phyloP scores from a whole-genome alignment of 257 asterid species.

The Ballota nigra region DNA sequence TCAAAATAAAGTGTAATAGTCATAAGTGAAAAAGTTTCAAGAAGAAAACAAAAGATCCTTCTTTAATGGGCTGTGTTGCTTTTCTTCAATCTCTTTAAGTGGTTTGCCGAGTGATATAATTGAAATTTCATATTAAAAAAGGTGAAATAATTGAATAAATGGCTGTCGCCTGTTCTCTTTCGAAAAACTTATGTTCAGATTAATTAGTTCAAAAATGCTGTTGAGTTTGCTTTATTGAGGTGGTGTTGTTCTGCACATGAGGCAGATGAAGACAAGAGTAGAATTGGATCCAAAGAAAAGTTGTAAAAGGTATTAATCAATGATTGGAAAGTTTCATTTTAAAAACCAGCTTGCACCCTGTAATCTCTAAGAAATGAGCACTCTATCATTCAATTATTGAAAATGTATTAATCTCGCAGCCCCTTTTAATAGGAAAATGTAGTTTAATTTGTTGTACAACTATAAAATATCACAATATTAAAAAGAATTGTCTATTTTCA shows the following conservation, averaged over 20 bases:
- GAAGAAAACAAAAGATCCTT: constrained; percentile 23
- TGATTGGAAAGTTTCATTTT: constrained; percentile 27
- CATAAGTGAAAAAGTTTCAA: background rate
- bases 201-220: constrained; percentile 20
- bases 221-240: constrained; percentile 3
- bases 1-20: background rate
- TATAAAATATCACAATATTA: no score
- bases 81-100: constrained; percentile 7
- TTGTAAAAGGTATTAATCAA: constrained; percentile 27
- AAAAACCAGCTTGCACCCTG: background rate
- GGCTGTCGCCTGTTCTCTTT: constrained; percentile 31
- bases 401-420: background rate
- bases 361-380: background rate
- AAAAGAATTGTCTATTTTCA: no score
- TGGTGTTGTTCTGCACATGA: background rate
- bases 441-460: background rate
- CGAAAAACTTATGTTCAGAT: constrained; percentile 21
- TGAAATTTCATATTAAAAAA: background rate
- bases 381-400: background rate
- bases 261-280: constrained; percentile 39
- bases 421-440: background rate
- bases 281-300: constrained; percentile 37
- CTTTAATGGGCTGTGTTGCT: constrained; percentile 31
- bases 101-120: background rate
- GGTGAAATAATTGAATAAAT: constrained; percentile 22